phyloP scores from a whole-genome alignment of 495 filamentous ascomycete genomes.

The Tricharina praecox region DNA sequence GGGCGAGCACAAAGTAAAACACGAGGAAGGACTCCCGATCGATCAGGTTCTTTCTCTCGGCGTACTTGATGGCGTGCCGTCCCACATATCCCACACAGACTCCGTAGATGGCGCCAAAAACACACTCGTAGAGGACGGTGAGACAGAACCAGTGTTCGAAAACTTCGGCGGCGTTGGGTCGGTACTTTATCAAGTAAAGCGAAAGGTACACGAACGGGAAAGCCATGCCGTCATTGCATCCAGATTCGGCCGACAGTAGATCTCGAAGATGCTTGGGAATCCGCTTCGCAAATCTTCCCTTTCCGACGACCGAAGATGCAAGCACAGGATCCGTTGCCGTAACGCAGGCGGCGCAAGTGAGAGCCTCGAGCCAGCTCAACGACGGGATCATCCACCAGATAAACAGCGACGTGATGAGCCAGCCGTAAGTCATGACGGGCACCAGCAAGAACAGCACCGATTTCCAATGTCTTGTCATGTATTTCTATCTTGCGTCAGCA shows the following conservation, averaged over 20 bases:
- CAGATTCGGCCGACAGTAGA: conserved; percentile 87
- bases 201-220: conserved; percentile 95
- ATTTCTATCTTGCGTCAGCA: conserved; percentile 33
- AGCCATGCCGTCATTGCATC: conserved; percentile 99
- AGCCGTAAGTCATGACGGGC: conserved; percentile 95
- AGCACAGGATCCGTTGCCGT: conserved; percentile 96
- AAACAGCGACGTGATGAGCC: conserved; percentile 86
- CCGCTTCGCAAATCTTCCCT: conserved; percentile 94
- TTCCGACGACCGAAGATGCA: conserved; percentile 94
- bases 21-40: conserved; percentile 95
- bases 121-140: conserved; percentile 88
- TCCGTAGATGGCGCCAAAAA: conserved; percentile 81
- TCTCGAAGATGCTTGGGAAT: conserved; percentile 96
- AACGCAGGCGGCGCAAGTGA: conserved; percentile 78
- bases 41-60: conserved; percentile 71
- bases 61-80: conserved; percentile 76
- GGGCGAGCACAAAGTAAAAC: conserved; percentile 93
- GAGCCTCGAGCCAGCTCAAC: conserved; percentile 73
- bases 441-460: conserved; percentile 77
- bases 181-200: conserved; percentile 71
- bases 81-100: conserved; percentile 76
- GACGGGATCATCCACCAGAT: conserved; percentile 85
- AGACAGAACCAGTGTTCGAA: conserved; percentile 76
- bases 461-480: conserved; percentile 97
- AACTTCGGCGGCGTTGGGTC: conserved; percentile 47